Evolutionary conservation across 2,329 filamentous ascomycete species (phyloP).

Genomic region (Niveomyces coronatus): DNA sequence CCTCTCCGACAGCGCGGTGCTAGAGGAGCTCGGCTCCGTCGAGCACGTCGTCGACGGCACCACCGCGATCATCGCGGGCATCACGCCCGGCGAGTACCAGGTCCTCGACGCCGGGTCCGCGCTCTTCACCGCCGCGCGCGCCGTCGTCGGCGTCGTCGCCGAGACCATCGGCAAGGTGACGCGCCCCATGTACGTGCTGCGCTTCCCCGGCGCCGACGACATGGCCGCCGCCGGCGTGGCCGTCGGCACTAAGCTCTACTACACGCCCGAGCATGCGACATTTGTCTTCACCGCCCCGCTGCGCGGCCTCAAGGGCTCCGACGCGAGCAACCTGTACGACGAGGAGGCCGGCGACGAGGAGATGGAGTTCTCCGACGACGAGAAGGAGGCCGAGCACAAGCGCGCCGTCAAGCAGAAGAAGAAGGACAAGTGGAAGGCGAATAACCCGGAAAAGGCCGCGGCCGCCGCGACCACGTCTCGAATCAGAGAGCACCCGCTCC

Average conservation of each 20-base stretch:
- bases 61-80: slow-evolving; percentile 67
- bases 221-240: slow-evolving; percentile 56
- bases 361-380: slow-evolving; percentile 92
- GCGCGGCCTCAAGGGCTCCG: slow-evolving; percentile 72
- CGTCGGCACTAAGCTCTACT: slow-evolving; percentile 65
- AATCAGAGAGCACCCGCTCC: slow-evolving; percentile 27
- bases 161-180: slow-evolving; percentile 82
- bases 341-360: slow-evolving; percentile 83
- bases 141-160: slow-evolving; percentile 69
- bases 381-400: slow-evolving; percentile 80
- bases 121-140: slow-evolving; percentile 66
- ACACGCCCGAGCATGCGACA: slow-evolving; percentile 65
- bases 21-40: slow-evolving; percentile 65
- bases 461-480: slow-evolving; percentile 22
- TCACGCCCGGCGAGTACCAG: slow-evolving; percentile 68
- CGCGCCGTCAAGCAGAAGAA: slow-evolving; percentile 57
- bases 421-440: slow-evolving; percentile 36
- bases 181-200: slow-evolving; percentile 75
- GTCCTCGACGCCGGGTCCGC: slow-evolving; percentile 79
- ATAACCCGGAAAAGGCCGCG: slow-evolving; percentile 27
- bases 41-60: slow-evolving; percentile 73
- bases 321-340: slow-evolving; percentile 90
- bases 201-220: slow-evolving; percentile 60
- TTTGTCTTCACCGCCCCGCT: slow-evolving; percentile 83
- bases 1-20: slow-evolving; percentile 67